These are phyloP conservation scores for Alternaria postmessia DNA, from an alignment of 2,329 filamentous ascomycete species.

Conservation along the genomic window DNA sequence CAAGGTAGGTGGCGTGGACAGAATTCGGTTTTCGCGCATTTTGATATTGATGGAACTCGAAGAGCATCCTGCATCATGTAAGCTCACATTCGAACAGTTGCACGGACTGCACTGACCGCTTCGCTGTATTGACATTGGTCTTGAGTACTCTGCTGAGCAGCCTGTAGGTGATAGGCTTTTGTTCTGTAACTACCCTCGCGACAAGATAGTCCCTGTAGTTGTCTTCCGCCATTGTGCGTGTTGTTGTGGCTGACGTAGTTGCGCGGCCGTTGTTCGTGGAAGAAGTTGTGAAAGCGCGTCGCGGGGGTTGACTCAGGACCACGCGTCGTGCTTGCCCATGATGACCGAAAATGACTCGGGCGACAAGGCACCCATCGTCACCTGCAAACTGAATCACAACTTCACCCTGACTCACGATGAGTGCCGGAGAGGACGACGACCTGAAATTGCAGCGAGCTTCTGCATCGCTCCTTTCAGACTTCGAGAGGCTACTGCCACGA, in stretches of 20 bases:
- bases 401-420: constrained; percentile 35
- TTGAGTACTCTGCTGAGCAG: constrained; percentile 82
- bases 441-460: constrained; percentile 56
- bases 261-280: not conserved
- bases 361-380: constrained; percentile 17
- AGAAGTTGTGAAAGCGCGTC: constrained; percentile 25
- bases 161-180: constrained; percentile 83
- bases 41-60: constrained; percentile 81
- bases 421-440: constrained; percentile 56
- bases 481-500: constrained; percentile 43
- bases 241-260: constrained; percentile 4
- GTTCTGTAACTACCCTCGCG: constrained; percentile 77
- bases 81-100: constrained; percentile 17
- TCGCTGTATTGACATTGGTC: constrained; percentile 85
- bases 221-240: constrained; percentile 60
- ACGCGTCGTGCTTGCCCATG: constrained; percentile 35
- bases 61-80: constrained; percentile 72
- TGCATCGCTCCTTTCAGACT: constrained; percentile 40
- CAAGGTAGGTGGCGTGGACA: constrained; percentile 90
- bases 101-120: constrained; percentile 69
- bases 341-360: constrained; percentile 35
- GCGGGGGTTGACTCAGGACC: constrained; percentile 37
- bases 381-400: constrained; percentile 5
- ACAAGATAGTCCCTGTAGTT: constrained; percentile 75
- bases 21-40: constrained; percentile 76